A percentile compares a stretch with the other conserved stretches of the same genome.
Conservation (phyloP, 257 asterid genomes). For the Jasminum sambac region DNA sequence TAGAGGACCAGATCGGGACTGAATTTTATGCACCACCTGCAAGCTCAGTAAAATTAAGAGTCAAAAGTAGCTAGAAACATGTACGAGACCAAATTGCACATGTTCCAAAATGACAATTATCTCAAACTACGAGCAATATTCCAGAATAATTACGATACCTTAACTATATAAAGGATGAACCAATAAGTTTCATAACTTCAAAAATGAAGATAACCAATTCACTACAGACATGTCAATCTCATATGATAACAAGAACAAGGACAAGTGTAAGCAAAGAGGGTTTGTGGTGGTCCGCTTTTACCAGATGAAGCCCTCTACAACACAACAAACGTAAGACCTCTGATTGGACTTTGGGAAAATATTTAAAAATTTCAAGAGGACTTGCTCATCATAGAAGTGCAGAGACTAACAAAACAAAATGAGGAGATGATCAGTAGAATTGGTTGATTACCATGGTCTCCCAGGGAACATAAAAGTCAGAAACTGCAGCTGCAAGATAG, state of each 20-base stretch:
- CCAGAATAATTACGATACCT: neutral
- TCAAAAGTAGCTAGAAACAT: neutral
- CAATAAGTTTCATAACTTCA: neutral
- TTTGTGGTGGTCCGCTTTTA: neutral
- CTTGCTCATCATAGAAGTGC: neutral
- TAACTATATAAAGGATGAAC: neutral
- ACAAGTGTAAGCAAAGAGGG: neutral
- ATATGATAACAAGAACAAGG: neutral
- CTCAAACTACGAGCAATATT: neutral
- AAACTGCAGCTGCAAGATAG: constrained; percentile 96
- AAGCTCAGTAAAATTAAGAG: neutral
- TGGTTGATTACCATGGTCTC: constrained; percentile 70
- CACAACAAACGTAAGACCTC: neutral
- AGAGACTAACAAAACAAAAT: neutral
- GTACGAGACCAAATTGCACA: neutral
- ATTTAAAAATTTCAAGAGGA: neutral
- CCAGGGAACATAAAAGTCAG: constrained; percentile 98
- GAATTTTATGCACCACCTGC: constrained; percentile 83
- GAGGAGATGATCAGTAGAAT: constrained; percentile 3
- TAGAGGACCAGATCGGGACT: constrained; percentile 86
- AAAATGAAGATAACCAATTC: neutral
- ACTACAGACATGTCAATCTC: neutral
- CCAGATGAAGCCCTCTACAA: neutral
- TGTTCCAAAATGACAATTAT: neutral
- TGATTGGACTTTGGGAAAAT: neutral